phyloP scores from a whole-genome alignment of 352 stramenopile genomes.

The Thalassiosira sp. region DNA sequence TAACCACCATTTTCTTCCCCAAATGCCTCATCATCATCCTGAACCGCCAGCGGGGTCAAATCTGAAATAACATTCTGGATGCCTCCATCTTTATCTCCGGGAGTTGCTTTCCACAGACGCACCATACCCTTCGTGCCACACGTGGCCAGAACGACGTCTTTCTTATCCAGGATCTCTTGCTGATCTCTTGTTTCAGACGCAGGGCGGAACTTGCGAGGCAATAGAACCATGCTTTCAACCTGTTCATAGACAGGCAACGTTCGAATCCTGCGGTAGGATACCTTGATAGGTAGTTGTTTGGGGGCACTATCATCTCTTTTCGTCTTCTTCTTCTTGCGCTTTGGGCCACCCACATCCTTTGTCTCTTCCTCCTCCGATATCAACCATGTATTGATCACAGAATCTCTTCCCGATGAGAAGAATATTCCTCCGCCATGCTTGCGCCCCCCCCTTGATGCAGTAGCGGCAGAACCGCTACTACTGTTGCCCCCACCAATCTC shows the following conservation, averaged over 20 bases:
- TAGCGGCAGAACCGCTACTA: not conserved
- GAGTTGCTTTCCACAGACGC: constrained; percentile 80
- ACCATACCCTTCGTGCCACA: constrained; percentile 91
- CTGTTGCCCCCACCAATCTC: constrained; percentile 24
- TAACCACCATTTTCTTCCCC: constrained; percentile 77
- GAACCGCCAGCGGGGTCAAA: constrained; percentile 44
- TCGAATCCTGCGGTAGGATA: constrained; percentile 84
- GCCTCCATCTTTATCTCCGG: constrained; percentile 20
- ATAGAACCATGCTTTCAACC: constrained; percentile 91
- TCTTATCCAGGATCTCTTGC: constrained; percentile 62
- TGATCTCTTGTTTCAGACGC: constrained; percentile 42
- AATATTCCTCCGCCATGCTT: constrained; percentile 62
- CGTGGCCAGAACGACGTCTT: constrained; percentile 88
- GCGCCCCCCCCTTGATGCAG: not conserved
- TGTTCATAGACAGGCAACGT: constrained; percentile 93
- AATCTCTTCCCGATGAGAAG: constrained; percentile 90
- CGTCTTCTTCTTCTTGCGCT: constrained; percentile 57
- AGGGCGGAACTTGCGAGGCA: constrained; percentile 72
- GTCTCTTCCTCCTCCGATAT: constrained; percentile 63
- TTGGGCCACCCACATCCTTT: constrained; percentile 18
- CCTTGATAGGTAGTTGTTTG: constrained; percentile 50
- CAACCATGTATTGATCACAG: constrained; percentile 84
- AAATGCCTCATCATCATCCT: constrained; percentile 61
- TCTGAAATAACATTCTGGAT: constrained; percentile 35
- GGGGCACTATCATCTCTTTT: constrained; percentile 38